Evolutionary conservation across 163 green algal species (phyloP), one percentile per base, ranked within the genome.

Genomic region (Smithsoniella earleae): DNA sequence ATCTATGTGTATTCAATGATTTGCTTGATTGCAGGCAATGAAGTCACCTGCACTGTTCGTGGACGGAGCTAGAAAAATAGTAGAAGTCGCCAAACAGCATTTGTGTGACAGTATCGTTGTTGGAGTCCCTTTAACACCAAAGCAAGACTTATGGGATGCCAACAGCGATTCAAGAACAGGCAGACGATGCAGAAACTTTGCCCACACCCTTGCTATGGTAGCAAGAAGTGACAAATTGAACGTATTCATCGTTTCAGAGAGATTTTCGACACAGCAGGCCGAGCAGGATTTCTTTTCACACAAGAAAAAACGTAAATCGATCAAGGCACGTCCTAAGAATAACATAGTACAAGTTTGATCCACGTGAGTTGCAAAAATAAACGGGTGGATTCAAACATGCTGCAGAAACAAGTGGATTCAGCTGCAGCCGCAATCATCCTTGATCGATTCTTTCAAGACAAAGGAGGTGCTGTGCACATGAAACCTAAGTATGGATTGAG

Each of bases 121-220:
- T n/a, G 58, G 58, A 8, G 16, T 69, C 43, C 58, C 58, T 8
- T 38, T 69, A 34, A 69, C 58, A 5, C 58, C 58, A 4, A 34
- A n/a, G 3, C 27, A 34, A 34, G 3, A 3, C 1, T 43, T 69
- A 13, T n/a, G 25, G 1, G 58, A 69, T 69, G 16, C 16, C 8
- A 34, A 69, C 16, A 33, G 16, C 40, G 58, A 69, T 33, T 69
- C 58, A n/a, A 30, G 34, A 34, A 34, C 43, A 1, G 58, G 58
- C 6, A 30, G 58, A 16, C 20, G 58, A 16, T 69, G 58, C 20
- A 30, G 58, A 4, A 69, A 69, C 25, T 69, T 69, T 69, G 58
- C 58, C 25, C 25, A 69, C 6, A 69, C 58, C 58, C 22, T 69
- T 30, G 58, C 58, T 5, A 69, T 69, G 58, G 58, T 69, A n/a